Evolutionary conservation across 228 moss, liverwort and hornwort species (phyloP), one percentile per base, ranked within the genome.

Genomic region (Sphagnum fallax): DNA sequence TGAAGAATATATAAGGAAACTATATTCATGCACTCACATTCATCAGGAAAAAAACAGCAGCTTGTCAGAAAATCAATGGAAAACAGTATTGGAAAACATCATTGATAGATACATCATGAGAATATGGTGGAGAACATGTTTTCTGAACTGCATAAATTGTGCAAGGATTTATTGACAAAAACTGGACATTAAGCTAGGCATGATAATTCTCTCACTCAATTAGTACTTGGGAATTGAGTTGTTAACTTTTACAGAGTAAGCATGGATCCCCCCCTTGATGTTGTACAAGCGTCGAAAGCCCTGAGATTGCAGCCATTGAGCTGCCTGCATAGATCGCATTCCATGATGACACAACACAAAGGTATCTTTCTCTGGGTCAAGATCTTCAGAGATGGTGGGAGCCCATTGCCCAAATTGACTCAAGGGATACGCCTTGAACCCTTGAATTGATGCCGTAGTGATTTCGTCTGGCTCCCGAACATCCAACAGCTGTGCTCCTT

Each of bases 321-420:
- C 91, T 78, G 97, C 90, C 74, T 97, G 97, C 80, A 87, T 82
- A 52, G 97, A 97, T 62, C 93, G 85, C 88, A 97, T 84, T 55
- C 97, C 93, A 67, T 93, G 93, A 66, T 93, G 91, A 68, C 91
- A 97, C 88, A 96, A 64, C 73, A 93, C 88, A 67, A 74, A 97
- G 47, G 93, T 93, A 60, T 97, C 85, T 78, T 91, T 90, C 15
- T 81, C 83, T n/a, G 88, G 84, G 72, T 93, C 90, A 62, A 97
- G 87, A 67, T 90, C 88, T 63, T 93, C 91, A 47, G 87, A 57
- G 63, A 97, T 88, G 50, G 76, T 83, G 51, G 97, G 97, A 52
- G 97, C 97, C 97, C 97, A 97, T 53, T 85, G 75, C 71, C 93
- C 93, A 74, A 97, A 97, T 72, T 91, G 87, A 71, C 93, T 93